These are phyloP conservation scores for Penicillium arizonense DNA, from an alignment of 495 filamentous ascomycete genomes.

Conservation along the genomic window DNA sequence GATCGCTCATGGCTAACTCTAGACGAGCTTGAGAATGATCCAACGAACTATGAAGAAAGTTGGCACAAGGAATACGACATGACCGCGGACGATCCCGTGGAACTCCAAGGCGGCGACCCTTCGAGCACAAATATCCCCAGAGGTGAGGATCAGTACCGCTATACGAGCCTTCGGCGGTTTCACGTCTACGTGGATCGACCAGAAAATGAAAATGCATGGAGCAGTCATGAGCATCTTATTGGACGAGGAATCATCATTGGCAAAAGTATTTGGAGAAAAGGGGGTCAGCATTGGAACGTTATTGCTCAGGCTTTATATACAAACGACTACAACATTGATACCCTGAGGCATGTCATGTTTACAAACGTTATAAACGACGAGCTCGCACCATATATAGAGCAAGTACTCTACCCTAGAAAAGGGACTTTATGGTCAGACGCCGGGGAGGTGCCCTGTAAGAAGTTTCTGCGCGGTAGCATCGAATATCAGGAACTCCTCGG, in stretches of 20 bases:
- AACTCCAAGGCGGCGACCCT: neutral
- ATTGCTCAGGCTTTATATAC: neutral
- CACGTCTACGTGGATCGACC: neutral
- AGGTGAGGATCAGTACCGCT: neutral
- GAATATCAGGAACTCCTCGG: slow-evolving; percentile 1
- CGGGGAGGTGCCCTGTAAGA: neutral
- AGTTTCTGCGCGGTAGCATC: neutral
- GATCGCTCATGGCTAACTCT: neutral
- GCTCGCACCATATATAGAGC: neutral
- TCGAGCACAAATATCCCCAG: neutral
- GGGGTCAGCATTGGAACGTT: neutral
- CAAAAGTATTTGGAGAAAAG: neutral
- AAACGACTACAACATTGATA: neutral
- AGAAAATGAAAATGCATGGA: no score
- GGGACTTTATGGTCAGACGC: neutral
- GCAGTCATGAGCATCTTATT: neutral
- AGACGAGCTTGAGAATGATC: neutral
- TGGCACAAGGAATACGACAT: neutral
- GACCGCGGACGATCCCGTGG: neutral
- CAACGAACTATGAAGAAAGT: no score
- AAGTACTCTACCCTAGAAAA: neutral
- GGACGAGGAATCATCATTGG: neutral
- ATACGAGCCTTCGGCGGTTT: neutral
- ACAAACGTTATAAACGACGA: neutral
- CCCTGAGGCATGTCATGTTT: neutral